Percentiles rank a stretch among this genome's conserved stretches.
phyloP scores from a whole-genome alignment of 2,329 filamentous ascomycete genomes.

The Dryadomyces quercivorus region DNA sequence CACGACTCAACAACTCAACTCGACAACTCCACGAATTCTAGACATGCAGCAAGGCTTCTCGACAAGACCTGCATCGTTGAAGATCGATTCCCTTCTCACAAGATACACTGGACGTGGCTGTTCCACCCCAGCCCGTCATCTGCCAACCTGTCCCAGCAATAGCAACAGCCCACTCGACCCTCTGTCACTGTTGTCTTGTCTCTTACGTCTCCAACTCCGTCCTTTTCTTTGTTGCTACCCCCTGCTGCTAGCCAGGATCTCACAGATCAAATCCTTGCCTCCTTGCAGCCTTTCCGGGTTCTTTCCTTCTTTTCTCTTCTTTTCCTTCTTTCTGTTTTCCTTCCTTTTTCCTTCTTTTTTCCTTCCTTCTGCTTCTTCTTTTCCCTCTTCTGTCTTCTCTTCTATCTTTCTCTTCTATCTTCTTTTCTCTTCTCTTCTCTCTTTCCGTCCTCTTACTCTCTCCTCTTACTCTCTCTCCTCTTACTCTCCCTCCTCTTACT shows the following conservation, averaged over 20 bases:
- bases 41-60: neutral
- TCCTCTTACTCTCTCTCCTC: neutral
- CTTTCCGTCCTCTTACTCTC: neutral
- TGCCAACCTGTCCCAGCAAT: neutral
- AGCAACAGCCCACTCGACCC: constrained; percentile 2
- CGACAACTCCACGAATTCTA: too few species aligned
- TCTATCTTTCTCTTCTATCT: neutral
- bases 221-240: too few species aligned
- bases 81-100: neutral
- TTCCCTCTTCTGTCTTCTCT: neutral
- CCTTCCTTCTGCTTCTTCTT: neutral
- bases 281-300: neutral
- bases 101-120: neutral
- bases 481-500: neutral
- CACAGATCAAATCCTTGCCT: neutral
- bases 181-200: neutral
- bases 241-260: too few species aligned
- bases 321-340: neutral
- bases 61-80: neutral
- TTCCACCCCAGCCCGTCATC: neutral
- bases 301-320: neutral
- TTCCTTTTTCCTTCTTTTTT: neutral
- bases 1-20: too few species aligned
- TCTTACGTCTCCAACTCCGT: too few species aligned
- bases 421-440: neutral